Base-by-base conservation (phyloP, 169 alveolate genomes). In the Plasmodium coatneyi region DNA sequence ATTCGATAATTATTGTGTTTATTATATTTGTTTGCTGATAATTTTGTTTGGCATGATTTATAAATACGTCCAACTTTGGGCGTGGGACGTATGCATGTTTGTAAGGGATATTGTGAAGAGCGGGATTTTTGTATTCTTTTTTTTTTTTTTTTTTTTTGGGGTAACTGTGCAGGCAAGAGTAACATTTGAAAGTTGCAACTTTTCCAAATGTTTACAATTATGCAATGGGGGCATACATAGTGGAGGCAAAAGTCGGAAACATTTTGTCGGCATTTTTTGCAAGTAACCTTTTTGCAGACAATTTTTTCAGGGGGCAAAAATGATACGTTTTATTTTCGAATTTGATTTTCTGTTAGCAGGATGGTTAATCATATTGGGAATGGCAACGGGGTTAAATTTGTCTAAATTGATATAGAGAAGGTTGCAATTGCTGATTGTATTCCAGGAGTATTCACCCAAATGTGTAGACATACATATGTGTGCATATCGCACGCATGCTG, bases 21-120 rank as follows among this genome's bases (percentile, higher is more conserved):
- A 60, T 79, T 79, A n/a, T 34, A 79, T 79, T 79, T 43, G 32
- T 79, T 79, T 79, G 60, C 84, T 79, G 25, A 79, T 22, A 39
- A 79, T 19, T 28, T n/a, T 79, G 10, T 79, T 79, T n/a, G 56
- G 9, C 5, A 32, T 79, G 25, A 79, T 79, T 79, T 79, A 43
- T 79, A 49, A 22, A 32, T 79, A 79, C 56, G 14, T 79, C 32
- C 72, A 66, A n/a, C 32, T 22, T 66, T 66, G 12, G 30, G 76
- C 41, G n/a, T 66, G 39, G 16, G 16, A 66, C n/a, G 39, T 66
- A 25, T 66, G 76, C n/a, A 66, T 66, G 36, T 66, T 66, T 66
- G 76, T 66, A 66, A 66, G 14, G 14, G 76, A 25, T 66, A 66
- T 66, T 66, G 36, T 66, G 76, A 66, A 66, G 36, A 4, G 10